Conservation (phyloP, 306 rosid species). For the Hippophae rhamnoides region DNA sequence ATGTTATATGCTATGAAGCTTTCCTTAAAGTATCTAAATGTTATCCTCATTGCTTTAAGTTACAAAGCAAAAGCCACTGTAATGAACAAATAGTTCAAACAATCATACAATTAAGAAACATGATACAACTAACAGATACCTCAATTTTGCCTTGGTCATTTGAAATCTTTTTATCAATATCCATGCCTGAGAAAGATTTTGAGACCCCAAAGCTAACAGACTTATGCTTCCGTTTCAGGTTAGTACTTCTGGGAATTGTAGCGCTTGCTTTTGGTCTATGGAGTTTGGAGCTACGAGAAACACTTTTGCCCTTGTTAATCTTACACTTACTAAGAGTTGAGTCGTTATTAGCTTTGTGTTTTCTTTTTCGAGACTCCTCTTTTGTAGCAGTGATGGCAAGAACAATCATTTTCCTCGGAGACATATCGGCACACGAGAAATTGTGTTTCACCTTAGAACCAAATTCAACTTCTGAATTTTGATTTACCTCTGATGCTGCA, state of each 20-base stretch:
- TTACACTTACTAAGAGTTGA: constrained; percentile 50
- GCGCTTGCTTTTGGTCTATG: constrained; percentile 25
- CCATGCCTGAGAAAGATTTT: constrained; percentile 37
- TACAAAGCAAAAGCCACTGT: too few relatives aligned
- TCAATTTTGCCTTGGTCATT: constrained; percentile 48
- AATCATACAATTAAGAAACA: not conserved
- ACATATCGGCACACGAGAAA: constrained; percentile 32
- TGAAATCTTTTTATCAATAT: constrained; percentile 41
- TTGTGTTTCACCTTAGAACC: constrained; percentile 37
- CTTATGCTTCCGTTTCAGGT: constrained; percentile 53
- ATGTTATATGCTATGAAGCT: too few relatives aligned
- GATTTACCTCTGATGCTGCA: constrained; percentile 36
- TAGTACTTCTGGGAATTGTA: constrained; percentile 36
- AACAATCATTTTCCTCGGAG: constrained; percentile 48
- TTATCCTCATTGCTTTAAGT: too few relatives aligned
- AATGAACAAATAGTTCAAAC: too few relatives aligned
- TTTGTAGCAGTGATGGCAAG: constrained; percentile 50
- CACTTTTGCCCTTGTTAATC: constrained; percentile 56
- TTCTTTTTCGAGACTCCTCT: constrained; percentile 56
- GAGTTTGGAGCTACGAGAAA: constrained; percentile 30
- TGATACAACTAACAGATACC: constrained; percentile 34
- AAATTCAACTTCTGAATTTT: constrained; percentile 33
- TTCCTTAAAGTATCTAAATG: too few relatives aligned
- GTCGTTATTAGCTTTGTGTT: constrained; percentile 34
- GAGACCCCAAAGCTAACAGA: constrained; percentile 42